Conservation (phyloP, 352 stramenopile genomes). For the Pythium pectinolyticum region DNA sequence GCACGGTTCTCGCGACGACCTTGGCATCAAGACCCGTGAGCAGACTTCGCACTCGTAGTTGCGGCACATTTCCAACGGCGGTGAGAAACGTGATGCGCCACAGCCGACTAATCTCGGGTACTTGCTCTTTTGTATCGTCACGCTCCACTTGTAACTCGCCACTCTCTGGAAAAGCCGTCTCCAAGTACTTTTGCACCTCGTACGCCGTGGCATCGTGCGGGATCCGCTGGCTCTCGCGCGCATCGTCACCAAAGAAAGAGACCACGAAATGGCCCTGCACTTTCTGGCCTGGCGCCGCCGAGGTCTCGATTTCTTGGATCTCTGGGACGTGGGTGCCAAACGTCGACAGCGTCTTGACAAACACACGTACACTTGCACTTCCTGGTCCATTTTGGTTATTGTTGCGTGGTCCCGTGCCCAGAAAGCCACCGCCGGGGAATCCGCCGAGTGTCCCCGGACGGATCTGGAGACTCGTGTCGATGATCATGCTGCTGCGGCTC, state of each 20-base stretch:
- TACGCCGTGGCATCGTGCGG: constrained; percentile 72
- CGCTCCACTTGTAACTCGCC: constrained; percentile 50
- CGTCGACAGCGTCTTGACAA: constrained; percentile 92
- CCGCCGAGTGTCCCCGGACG: constrained; percentile 90
- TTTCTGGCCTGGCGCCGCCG: constrained; percentile 77
- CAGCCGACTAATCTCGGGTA: constrained; percentile 61
- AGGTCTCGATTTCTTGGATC: constrained; percentile 90
- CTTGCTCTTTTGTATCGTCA: constrained; percentile 52
- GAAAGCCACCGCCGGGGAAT: constrained; percentile 89
- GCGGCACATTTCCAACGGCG: constrained; percentile 78
- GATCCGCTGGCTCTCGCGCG: constrained; percentile 45
- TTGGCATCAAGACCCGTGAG: constrained; percentile 76
- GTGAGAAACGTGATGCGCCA: constrained; percentile 92
- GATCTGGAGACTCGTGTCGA: constrained; percentile 86
- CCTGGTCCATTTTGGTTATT: constrained; percentile 95
- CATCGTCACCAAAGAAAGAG: constrained; percentile 14
- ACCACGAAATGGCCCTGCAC: constrained; percentile 81
- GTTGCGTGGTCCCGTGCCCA: constrained; percentile 52
- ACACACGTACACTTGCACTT: constrained; percentile 87
- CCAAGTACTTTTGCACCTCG: constrained; percentile 52
- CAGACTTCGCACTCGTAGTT: constrained; percentile 66
- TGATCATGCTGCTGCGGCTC: constrained; percentile 88
- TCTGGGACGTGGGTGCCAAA: constrained; percentile 83
- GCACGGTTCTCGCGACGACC: constrained; percentile 68
- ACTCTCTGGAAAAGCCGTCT: constrained; percentile 55